These are phyloP conservation scores for Hermanozyma aechmeae DNA, from an alignment of 805 yeast genomes.

Conservation along the genomic window DNA sequence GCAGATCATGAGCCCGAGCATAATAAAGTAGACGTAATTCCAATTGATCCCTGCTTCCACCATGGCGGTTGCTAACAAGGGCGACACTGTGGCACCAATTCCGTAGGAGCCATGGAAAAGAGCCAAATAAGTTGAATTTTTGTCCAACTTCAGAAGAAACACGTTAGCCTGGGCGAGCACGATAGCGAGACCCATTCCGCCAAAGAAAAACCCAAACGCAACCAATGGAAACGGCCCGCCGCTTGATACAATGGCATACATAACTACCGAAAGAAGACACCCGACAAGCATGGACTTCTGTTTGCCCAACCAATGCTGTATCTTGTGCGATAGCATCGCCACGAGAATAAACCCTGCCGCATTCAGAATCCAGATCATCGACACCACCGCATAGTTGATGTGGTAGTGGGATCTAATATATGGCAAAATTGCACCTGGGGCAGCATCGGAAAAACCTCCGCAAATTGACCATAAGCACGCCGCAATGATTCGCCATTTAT, in stretches of 20 bases:
- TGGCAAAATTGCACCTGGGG: conserved; percentile 54
- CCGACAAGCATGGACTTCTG: conserved; percentile 33
- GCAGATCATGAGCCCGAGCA: conserved; percentile 28
- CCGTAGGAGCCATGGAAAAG: conserved; percentile 16
- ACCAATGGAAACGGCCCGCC: conserved; percentile 14
- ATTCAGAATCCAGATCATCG: conserved; percentile 48
- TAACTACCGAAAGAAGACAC: conserved; percentile 5
- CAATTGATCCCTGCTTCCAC: conserved; percentile 41
- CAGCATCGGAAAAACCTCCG: conserved; percentile 44
- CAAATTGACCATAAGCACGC: conserved; percentile 31
- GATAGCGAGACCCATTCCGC: conserved; percentile 14
- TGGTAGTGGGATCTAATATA: conserved; percentile 39
- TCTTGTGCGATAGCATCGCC: conserved; percentile 39
- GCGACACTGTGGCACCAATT: conserved; percentile 16
- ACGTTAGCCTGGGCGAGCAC: conserved; percentile 14
- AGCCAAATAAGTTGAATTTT: conserved; percentile 11
- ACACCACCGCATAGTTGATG: conserved; percentile 43
- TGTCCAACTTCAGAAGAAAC: conserved; percentile 13
- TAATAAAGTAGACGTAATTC: conserved; percentile 46
- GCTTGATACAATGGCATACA: conserved; percentile 10
- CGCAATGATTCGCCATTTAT: conserved; percentile 32
- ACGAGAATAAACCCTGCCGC: conserved; percentile 46
- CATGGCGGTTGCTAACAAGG: conserved; percentile 48
- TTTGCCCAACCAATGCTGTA: conserved; percentile 33
- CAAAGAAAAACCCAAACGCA: conserved; percentile 15